These are phyloP conservation scores for Stipa capillata DNA, from an alignment of 176 grass and related monocot species.

Conservation along the genomic window DNA sequence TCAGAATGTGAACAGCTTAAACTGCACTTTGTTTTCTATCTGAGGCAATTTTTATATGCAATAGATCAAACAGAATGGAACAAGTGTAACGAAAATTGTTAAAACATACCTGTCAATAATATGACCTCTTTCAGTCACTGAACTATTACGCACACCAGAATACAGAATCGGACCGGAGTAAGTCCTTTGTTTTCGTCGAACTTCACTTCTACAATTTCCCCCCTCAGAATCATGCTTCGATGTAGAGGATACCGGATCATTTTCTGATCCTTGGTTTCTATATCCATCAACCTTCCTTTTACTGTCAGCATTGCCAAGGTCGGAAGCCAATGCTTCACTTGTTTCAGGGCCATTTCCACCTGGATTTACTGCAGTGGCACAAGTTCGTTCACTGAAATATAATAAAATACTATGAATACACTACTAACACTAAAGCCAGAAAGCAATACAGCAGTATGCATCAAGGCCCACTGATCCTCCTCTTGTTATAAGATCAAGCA, in stretches of 20 bases:
- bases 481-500: not conserved
- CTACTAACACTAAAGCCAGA: conserved; percentile 2
- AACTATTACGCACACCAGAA: conserved; percentile 26
- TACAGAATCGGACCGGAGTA: conserved; percentile 58
- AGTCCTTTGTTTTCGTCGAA: conserved; percentile 51
- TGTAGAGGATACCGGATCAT: conserved; percentile 38
- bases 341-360: not conserved
- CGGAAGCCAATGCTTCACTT: not conserved
- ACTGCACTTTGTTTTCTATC: not conserved
- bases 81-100: not conserved
- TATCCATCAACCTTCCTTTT: conserved; percentile 22
- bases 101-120: conserved; percentile 48
- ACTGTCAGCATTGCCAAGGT: conserved; percentile 22
- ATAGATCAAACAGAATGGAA: not conserved
- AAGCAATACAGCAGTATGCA: not conserved
- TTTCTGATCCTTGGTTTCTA: conserved; percentile 30
- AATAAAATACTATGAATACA: conserved; percentile 23
- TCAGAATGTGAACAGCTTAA: not conserved
- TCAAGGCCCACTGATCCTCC: not conserved
- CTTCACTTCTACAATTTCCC: conserved; percentile 30
- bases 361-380: conserved; percentile 15
- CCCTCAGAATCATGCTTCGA: conserved; percentile 39
- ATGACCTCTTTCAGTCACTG: conserved; percentile 32
- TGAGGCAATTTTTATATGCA: not conserved
- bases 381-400: conserved; percentile 42